These are phyloP conservation scores for Russula abietina DNA, from an alignment of 768 basidiomycete genomes.

Conservation along the genomic window DNA sequence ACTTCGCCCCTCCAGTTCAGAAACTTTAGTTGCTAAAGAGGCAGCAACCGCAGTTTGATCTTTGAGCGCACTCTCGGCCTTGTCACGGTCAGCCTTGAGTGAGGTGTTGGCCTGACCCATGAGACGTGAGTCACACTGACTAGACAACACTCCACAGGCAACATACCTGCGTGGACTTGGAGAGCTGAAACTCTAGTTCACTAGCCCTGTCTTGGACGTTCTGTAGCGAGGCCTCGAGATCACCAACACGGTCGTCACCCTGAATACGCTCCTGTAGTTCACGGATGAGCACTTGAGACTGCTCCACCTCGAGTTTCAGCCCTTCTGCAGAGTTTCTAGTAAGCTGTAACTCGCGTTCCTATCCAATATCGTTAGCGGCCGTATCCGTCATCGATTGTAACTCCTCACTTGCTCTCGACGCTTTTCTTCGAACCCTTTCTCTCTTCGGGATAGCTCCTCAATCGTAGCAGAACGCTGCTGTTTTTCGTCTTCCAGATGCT, in stretches of 20 bases:
- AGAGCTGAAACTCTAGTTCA: constrained; percentile 76
- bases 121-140: constrained; percentile 3
- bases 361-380: constrained; percentile 2
- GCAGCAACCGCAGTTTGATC: constrained; percentile 39
- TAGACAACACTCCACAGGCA: neutral
- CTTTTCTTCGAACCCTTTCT: constrained; percentile 48
- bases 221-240: constrained; percentile 63
- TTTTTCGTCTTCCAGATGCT: constrained; percentile 39
- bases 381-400: neutral
- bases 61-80: constrained; percentile 43
- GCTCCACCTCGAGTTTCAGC: constrained; percentile 47
- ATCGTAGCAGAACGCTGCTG: constrained; percentile 36
- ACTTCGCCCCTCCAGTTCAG: constrained; percentile 41
- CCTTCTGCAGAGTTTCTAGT: constrained; percentile 50
- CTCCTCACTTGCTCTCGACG: constrained; percentile 46
- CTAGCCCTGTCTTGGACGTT: constrained; percentile 78
- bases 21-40: constrained; percentile 45
- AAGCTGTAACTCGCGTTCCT: constrained; percentile 75
- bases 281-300: constrained; percentile 51
- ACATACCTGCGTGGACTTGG: constrained; percentile 69
- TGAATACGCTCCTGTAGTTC: constrained; percentile 80
- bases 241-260: constrained; percentile 74
- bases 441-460: constrained; percentile 41
- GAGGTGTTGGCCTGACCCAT: constrained; percentile 45
- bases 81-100: constrained; percentile 58